phyloP scores from a whole-genome alignment of 2,329 filamentous ascomycete genomes.

The Daldinia eschscholtzii region DNA sequence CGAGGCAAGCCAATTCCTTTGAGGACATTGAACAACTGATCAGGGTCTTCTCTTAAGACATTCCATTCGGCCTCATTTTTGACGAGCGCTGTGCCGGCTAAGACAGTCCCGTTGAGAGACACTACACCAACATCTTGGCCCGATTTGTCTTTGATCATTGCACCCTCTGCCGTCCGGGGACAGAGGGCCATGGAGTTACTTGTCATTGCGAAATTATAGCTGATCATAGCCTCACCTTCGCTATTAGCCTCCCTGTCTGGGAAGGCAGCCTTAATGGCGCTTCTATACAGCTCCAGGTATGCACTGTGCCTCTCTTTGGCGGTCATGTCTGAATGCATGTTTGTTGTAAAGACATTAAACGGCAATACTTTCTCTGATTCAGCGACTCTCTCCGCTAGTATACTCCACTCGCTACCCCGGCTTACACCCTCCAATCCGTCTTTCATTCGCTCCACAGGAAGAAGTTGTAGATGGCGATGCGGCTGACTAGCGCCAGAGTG shows the following conservation, averaged over 20 bases:
- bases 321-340: slow-evolving; percentile 54
- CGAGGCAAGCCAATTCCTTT: slow-evolving; percentile 56
- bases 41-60: slow-evolving; percentile 59
- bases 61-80: slow-evolving; percentile 71
- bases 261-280: slow-evolving; percentile 53
- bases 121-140: slow-evolving; percentile 58
- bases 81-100: slow-evolving; percentile 73
- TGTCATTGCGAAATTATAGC: slow-evolving; percentile 75
- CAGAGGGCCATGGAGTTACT: slow-evolving; percentile 64
- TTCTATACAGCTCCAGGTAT: slow-evolving; percentile 64
- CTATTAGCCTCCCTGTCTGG: slow-evolving; percentile 42
- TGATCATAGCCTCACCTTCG: slow-evolving; percentile 64
- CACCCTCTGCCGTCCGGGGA: slow-evolving; percentile 67
- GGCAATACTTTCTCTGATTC: slow-evolving; percentile 51
- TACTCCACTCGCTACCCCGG: slow-evolving; percentile 58
- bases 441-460: slow-evolving; percentile 74
- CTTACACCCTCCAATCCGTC: slow-evolving; percentile 59
- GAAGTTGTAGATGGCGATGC: slow-evolving; percentile 78
- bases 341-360: slow-evolving; percentile 60
- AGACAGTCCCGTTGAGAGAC: slow-evolving; percentile 71
- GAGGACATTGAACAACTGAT: slow-evolving; percentile 57
- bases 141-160: slow-evolving; percentile 44
- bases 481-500: slow-evolving; percentile 79
- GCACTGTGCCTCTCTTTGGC: slow-evolving; percentile 55
- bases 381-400: slow-evolving; percentile 60